Evolutionary conservation across 352 stramenopile genomes (phyloP).

Genomic region (Globisporangium uncinulatum): DNA sequence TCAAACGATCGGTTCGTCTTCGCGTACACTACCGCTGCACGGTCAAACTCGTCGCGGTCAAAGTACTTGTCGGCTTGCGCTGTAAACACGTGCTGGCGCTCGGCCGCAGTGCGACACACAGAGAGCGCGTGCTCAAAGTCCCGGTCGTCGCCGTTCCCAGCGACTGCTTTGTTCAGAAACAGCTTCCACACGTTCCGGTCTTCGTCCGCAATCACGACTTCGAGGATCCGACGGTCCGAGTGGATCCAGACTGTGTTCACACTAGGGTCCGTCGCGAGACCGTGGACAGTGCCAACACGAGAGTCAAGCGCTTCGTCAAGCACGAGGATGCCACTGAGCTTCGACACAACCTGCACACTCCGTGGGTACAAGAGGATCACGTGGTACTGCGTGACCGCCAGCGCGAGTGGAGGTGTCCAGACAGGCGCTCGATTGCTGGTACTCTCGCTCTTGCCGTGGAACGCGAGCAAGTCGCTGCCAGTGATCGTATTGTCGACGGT

Average conservation of each 20-base stretch:
- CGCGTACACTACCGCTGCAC: constrained; percentile 85
- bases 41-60: constrained; percentile 77
- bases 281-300: constrained; percentile 64
- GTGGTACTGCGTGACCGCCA: constrained; percentile 91
- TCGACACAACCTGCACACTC: constrained; percentile 80
- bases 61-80: constrained; percentile 90
- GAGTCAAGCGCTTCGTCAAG: constrained; percentile 81
- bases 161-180: constrained; percentile 85
- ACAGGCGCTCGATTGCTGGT: constrained; percentile 30
- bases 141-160: constrained; percentile 55
- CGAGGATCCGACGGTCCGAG: constrained; percentile 73
- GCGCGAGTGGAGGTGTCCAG: constrained; percentile 69
- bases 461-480: constrained; percentile 63
- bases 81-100: constrained; percentile 83
- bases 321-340: constrained; percentile 83
- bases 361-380: constrained; percentile 85
- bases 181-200: constrained; percentile 91
- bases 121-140: constrained; percentile 88
- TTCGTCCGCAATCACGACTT: constrained; percentile 80
- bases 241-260: constrained; percentile 83
- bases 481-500: constrained; percentile 83
- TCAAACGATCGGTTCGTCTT: constrained; percentile 88
- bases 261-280: constrained; percentile 63
- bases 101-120: constrained; percentile 75
- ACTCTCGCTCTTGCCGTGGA: constrained; percentile 37